Evolutionary conservation across 208 protist species (phyloP).

Genomic region (Trypanosoma mega): DNA sequence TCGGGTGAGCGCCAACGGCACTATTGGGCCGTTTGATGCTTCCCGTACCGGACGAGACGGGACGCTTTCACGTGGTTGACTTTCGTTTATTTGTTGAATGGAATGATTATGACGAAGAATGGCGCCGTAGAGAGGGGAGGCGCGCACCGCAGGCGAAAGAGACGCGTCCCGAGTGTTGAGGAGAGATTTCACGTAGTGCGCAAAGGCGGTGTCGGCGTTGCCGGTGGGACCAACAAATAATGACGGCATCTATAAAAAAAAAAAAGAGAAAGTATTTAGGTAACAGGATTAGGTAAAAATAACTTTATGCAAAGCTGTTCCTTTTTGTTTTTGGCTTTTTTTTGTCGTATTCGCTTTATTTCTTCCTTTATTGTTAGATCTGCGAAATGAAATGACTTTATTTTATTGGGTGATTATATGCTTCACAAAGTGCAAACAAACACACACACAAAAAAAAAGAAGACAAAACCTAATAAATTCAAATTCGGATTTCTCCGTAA

Average conservation of each 20-base stretch:
- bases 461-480: neutral
- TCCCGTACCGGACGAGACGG: no score
- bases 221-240: constrained; percentile 24
- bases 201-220: constrained; percentile 19
- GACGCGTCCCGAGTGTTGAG: neutral
- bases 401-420: no score
- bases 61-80: no score
- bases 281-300: no score
- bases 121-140: constrained; percentile 24
- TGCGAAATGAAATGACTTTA: no score
- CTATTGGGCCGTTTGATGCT: neutral
- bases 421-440: no score
- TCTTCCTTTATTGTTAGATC: neutral
- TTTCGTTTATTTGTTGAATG: neutral
- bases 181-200: constrained; percentile 6
- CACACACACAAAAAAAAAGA: neutral
- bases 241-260: neutral
- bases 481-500: neutral
- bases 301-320: no score
- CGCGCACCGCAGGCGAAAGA: constrained; percentile 5
- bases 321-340: no score
- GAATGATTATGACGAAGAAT: neutral
- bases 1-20: constrained; percentile 39
- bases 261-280: neutral
- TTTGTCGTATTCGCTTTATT: neutral